Conservation (phyloP, 2,329 filamentous ascomycete species). For the Coniochaeta sp. region DNA sequence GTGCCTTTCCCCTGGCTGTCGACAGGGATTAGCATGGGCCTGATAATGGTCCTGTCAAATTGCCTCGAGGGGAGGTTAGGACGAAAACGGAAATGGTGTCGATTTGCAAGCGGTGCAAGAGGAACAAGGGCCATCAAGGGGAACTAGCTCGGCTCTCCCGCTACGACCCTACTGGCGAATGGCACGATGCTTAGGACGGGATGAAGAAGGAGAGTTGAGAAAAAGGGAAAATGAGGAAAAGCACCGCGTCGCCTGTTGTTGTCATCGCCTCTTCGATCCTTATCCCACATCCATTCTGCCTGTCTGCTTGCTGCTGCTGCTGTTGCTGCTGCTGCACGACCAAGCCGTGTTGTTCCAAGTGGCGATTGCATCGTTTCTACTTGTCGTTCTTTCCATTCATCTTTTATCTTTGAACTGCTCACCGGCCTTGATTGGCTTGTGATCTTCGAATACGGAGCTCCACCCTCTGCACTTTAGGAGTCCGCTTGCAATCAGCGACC, state of each 20-base stretch:
- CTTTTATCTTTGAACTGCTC: neutral
- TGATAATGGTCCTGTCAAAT: constrained; percentile 1
- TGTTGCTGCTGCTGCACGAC: neutral
- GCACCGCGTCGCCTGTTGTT: neutral
- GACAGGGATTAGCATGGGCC: neutral
- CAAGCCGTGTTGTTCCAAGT: neutral
- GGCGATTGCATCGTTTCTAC: neutral
- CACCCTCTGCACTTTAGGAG: neutral
- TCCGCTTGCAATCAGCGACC: neutral
- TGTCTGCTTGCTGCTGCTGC: neutral
- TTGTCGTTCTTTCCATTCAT: neutral
- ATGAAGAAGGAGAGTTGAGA: neutral
- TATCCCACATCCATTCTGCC: neutral
- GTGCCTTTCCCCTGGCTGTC: neutral
- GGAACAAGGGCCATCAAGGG: neutral
- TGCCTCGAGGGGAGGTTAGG: neutral
- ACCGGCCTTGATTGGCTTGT: neutral
- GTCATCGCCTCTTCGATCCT: neutral
- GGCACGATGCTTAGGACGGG: neutral
- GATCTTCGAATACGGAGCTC: neutral
- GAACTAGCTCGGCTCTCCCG: neutral
- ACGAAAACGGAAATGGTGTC: constrained; percentile 1
- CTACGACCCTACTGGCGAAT: neutral
- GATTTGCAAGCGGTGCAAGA: neutral
- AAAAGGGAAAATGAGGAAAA: neutral